Conservation (phyloP, 202 grass and related monocot species). For the Setaria italica region DNA sequence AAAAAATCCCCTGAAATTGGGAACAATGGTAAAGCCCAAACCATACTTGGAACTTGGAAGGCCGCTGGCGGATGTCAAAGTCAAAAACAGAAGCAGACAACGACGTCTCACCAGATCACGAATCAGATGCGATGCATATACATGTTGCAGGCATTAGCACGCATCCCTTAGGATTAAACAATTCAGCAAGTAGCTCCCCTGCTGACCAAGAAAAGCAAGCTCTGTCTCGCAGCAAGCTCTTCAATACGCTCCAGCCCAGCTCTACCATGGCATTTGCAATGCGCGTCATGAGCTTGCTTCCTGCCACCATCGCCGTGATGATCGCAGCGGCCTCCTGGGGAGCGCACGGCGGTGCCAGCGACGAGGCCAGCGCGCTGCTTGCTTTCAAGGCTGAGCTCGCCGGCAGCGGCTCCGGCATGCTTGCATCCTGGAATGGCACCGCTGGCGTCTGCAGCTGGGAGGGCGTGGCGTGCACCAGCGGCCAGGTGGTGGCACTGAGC, state of each 20-base stretch:
- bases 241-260: too few relatives aligned
- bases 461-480: background rate
- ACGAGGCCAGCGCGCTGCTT: background rate
- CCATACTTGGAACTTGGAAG: background rate
- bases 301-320: background rate
- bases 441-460: conserved; percentile 16
- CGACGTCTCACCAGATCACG: background rate
- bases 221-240: background rate
- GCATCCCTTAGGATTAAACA: background rate
- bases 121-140: background rate
- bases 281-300: background rate
- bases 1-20: background rate
- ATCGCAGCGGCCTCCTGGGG: background rate
- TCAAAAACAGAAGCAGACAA: background rate
- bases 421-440: background rate
- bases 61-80: background rate
- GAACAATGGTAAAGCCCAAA: background rate
- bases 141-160: background rate
- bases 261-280: background rate
- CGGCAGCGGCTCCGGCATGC: background rate
- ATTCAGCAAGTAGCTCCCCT: conserved; percentile 7
- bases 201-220: conserved; percentile 10
- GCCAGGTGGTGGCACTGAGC: conserved; percentile 30
- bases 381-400: background rate
- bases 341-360: background rate